Evolutionary conservation across 2,329 filamentous ascomycete species (phyloP), one percentile per base, ranked within the genome.

Genomic region (Arthroderma uncinatum): DNA sequence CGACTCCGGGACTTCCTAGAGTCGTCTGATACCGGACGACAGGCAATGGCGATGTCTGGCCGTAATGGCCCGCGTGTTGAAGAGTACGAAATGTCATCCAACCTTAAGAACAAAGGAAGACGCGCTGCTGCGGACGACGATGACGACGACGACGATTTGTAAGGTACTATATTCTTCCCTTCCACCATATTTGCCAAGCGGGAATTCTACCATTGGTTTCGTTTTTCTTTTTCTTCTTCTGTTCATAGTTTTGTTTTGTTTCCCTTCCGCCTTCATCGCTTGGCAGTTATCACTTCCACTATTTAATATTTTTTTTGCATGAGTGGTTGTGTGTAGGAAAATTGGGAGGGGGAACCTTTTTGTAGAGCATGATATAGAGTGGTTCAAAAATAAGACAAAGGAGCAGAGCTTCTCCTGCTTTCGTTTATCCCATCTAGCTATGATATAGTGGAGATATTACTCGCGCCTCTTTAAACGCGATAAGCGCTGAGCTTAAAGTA

Each of bases 1-100:
- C 85, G 87, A 65, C 81, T 97, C 50, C 83, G 92, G 23, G 89
- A 95, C 33, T 96, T 96, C 67, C 79, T 97, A 58, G 88, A 91
- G 74, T 86, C 82, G 65, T 89, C 85, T n/a, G 89, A 95, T 64
- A 86, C 86, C 9, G 90, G 89, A 2, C 78, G 89, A 53, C 85
- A 92, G 69, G 90, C 90, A 0, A 82, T 95, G 68, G 84, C 84
- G 21, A 87, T 95, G 83, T 81, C 82, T 7, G 72, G 71, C 73
- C 57, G 70, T 28, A 66, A 59, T 21, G 58, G 57, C 33, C 19
- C 16, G 16, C 21, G 63, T 40, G 71, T 67, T 50, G 79, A 83
- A 58, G 80, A 82, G 62, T 78, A 81, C 64, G 85, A 85, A 68
- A 82, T 85, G 67, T 72, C 68, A 34, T 68, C 67, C 57, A 63